Evolutionary conservation across 768 basidiomycete genomes (phyloP), one percentile per base, ranked within the genome.

Genomic region (Pleurotus tuber-regium): DNA sequence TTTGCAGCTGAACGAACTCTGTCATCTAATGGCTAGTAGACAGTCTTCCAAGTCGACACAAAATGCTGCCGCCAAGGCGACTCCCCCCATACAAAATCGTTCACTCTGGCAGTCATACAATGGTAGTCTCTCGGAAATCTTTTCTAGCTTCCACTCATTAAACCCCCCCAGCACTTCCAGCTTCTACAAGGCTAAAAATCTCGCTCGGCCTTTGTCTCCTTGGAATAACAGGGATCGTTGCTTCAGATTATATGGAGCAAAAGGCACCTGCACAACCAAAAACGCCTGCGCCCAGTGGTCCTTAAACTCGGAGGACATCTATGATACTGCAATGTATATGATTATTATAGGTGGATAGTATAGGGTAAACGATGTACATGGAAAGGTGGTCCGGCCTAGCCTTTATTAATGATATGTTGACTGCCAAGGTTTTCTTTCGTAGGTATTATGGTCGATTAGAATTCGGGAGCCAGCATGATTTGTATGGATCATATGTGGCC

Each of bases 181-280:
- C 82, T 23, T 66, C 70, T 24, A 80, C 79, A 33, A 78, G 83
- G 29, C 69, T 82, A 24, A 66, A 69, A 46, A 58, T 84, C 40
- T 80, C 80, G 4, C 65, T 82, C 52, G 74, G 66, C 4, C 61
- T 77, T 41, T 81, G 76, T 54, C 61, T 70, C 3, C 61, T 82
- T 23, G 82, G 75, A 9, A 68, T 63, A 7, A 64, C 63, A 18
- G 83, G 83, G 14, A 57, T 83, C 23, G 57, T 70, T 30, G 56
- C 76, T 35, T 82, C 83, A 31, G 72, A 82, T 58, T 72, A 74
- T 46, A 62, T 84, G 31, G 81, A 84, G 58, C 70, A 70, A 51
- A 68, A 62, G 16, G 50, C 72, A 11, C 63, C 76, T 50, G 40
- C 62, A 29, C 39, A 55, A 4, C 16, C 59, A 10, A 16, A 58